Conservation (phyloP, 1,284 basidiomycete species). For the Papiliotrema fonsecae region DNA sequence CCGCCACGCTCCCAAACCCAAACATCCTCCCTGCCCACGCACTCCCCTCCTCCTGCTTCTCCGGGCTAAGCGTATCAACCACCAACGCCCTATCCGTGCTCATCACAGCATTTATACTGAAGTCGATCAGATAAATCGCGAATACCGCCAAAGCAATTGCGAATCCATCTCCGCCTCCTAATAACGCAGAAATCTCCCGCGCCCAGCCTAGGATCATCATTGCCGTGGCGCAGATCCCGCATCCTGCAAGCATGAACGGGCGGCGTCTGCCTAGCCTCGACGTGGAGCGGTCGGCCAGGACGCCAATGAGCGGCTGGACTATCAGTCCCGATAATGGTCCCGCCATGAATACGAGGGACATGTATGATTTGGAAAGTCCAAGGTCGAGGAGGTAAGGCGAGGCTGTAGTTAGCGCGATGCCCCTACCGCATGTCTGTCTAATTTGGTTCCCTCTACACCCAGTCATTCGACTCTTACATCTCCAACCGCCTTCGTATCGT, state of each 20-base stretch:
- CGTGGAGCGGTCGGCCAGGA: conserved; percentile 80
- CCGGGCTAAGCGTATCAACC: conserved; percentile 55
- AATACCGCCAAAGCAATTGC: conserved; percentile 71
- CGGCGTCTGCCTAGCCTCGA: conserved; percentile 77
- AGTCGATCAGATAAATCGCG: conserved; percentile 86
- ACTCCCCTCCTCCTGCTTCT: conserved; percentile 77
- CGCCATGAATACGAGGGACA: conserved; percentile 89
- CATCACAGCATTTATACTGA: conserved; percentile 74
- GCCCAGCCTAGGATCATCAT: conserved; percentile 85
- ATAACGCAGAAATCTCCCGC: conserved; percentile 61
- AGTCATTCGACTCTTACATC: background rate
- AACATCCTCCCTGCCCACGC: conserved; percentile 93
- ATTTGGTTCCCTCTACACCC: background rate
- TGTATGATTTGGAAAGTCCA: conserved; percentile 78
- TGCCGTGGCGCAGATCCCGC: conserved; percentile 62
- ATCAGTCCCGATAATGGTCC: conserved; percentile 87
- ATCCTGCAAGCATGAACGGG: conserved; percentile 75
- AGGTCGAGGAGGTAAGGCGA: conserved; percentile 88
- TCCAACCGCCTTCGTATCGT: background rate
- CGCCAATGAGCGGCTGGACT: conserved; percentile 83
- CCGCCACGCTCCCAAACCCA: conserved; percentile 72
- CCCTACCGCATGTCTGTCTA: background rate
- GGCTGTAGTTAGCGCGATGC: conserved; percentile 47
- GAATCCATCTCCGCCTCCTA: conserved; percentile 47
- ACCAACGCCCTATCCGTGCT: conserved; percentile 50